Percentiles rank a stretch among this genome's conserved stretches.
phyloP scores from a whole-genome alignment of 345 rosid genomes.

The Isatis tinctoria region DNA sequence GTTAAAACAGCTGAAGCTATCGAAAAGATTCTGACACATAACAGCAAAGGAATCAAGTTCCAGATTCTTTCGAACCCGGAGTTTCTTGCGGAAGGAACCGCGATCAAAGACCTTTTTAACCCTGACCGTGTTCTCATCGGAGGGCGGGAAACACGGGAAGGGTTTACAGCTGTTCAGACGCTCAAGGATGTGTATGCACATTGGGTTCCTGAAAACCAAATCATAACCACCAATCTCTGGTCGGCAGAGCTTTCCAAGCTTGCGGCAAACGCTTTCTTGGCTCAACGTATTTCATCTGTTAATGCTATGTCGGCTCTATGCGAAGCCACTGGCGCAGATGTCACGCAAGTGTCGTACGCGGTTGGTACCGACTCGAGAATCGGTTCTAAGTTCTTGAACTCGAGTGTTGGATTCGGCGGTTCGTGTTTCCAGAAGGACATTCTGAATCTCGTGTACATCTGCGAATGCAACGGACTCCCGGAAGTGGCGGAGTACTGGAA shows the following conservation, averaged over 20 bases:
- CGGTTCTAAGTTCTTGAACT: constrained; percentile 71
- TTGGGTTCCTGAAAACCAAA: constrained; percentile 73
- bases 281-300: constrained; percentile 80
- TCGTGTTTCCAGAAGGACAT: constrained; percentile 89
- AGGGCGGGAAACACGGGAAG: constrained; percentile 71
- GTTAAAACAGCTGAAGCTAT: constrained; percentile 88
- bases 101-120: constrained; percentile 57
- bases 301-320: constrained; percentile 88
- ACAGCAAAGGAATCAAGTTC: constrained; percentile 73
- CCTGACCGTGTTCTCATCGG: constrained; percentile 87
- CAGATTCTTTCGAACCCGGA: constrained; percentile 91
- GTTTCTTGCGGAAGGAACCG: constrained; percentile 88
- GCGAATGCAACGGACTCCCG: constrained; percentile 73
- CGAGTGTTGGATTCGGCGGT: constrained; percentile 89
- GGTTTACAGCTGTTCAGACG: constrained; percentile 57
- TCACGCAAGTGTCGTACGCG: constrained; percentile 60
- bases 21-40: constrained; percentile 68
- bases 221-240: constrained; percentile 77
- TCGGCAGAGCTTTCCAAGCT: constrained; percentile 91
- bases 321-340: constrained; percentile 83
- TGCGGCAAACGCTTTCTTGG: constrained; percentile 85
- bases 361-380: constrained; percentile 73
- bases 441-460: constrained; percentile 65
- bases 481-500: constrained; percentile 82
- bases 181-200: constrained; percentile 74